Evolutionary conservation across 108 stramenopile genomes (phyloP).

Genomic region (Cyclostephanos invisitatus): DNA sequence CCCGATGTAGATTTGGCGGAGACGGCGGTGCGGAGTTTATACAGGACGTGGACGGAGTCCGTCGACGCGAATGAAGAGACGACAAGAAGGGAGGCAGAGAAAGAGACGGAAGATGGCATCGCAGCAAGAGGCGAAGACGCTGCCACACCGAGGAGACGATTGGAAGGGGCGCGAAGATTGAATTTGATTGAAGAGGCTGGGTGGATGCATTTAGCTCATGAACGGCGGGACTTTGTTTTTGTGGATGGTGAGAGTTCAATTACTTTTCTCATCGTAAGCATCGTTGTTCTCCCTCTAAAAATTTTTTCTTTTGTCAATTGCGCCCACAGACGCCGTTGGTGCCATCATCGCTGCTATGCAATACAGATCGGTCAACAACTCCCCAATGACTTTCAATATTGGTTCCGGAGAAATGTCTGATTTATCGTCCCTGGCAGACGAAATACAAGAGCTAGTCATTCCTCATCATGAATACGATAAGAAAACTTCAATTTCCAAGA

Average conservation of each 20-base stretch:
- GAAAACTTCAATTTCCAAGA: slow-evolving; percentile 17
- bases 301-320: neutral
- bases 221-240: slow-evolving; percentile 59
- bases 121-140: neutral
- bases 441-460: slow-evolving; percentile 26
- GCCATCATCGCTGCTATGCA: slow-evolving; percentile 79
- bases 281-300: neutral
- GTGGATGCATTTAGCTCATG: slow-evolving; percentile 34
- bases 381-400: slow-evolving; percentile 52
- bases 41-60: slow-evolving; percentile 25
- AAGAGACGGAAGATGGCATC: neutral
- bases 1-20: slow-evolving; percentile 41
- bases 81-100: neutral
- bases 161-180: slow-evolving; percentile 7
- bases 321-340: slow-evolving; percentile 57
- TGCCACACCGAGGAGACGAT: neutral
- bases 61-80: neutral
- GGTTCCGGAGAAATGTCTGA: slow-evolving; percentile 37
- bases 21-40: slow-evolving; percentile 25
- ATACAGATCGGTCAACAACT: slow-evolving; percentile 41
- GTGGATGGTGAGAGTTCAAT: slow-evolving; percentile 51
- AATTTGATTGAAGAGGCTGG: slow-evolving; percentile 38
- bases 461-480: slow-evolving; percentile 2
- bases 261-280: neutral
- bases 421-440: slow-evolving; percentile 31